Conservation (phyloP, 2,329 filamentous ascomycete species). For the Beauveria brongniartii region DNA sequence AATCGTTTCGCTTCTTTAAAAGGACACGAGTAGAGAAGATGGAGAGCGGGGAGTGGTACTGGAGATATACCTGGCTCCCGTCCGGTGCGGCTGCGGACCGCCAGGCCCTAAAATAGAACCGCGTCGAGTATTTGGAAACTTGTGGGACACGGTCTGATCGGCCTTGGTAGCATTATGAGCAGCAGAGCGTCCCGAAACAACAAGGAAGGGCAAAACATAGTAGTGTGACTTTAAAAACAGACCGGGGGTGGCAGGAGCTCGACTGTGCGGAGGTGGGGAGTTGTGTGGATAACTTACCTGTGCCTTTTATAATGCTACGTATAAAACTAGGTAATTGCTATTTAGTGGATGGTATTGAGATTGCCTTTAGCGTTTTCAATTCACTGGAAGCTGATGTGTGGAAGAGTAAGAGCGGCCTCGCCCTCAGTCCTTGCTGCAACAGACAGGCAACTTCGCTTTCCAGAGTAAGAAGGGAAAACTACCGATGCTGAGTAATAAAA, state of each 20-base stretch:
- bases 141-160: not conserved
- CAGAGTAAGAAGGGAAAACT: too few species aligned
- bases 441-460: too few species aligned
- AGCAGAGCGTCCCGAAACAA: not conserved
- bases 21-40: not conserved
- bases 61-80: not conserved
- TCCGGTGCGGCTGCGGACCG: not conserved
- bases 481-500: too few species aligned
- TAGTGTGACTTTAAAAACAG: not conserved
- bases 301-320: too few species aligned
- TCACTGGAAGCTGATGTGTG: too few species aligned
- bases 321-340: too few species aligned
- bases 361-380: too few species aligned
- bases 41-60: not conserved
- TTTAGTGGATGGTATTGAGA: too few species aligned
- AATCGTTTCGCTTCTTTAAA: too few species aligned
- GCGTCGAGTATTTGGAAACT: not conserved
- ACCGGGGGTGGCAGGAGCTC: not conserved
- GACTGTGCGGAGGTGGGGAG: not conserved
- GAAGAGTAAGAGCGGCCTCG: too few species aligned
- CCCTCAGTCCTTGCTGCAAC: too few species aligned
- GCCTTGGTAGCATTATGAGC: not conserved
- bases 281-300: not conserved
- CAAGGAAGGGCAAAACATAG: not conserved
- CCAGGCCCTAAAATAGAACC: not conserved